Conservation (phyloP, 2,329 filamentous ascomycete species). For the Capronia epimyces region DNA sequence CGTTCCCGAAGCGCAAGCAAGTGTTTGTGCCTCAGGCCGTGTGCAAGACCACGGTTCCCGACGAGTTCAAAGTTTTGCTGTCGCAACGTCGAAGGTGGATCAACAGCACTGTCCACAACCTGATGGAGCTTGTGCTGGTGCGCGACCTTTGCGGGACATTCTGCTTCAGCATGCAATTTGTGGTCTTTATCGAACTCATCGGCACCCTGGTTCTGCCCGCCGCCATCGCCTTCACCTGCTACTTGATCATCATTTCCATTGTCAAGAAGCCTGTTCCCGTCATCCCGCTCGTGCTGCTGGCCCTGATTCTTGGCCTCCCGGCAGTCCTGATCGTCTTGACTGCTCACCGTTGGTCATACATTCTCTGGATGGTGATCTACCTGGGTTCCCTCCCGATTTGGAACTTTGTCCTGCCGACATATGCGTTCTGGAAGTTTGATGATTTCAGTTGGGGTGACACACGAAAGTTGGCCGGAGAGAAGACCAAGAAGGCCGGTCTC, state of each 20-base stretch:
- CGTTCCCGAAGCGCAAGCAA: constrained; percentile 98
- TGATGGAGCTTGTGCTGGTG: constrained; percentile 95
- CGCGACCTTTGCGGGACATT: constrained; percentile 96
- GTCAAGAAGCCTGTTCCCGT: constrained; percentile 69
- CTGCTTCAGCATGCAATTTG: constrained; percentile 99
- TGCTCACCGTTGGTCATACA: constrained; percentile 85
- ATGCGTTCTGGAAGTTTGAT: constrained; percentile 99
- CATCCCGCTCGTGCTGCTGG: constrained; percentile 85
- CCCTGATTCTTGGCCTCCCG: constrained; percentile 85
- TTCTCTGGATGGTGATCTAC: constrained; percentile 96
- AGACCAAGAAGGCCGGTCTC: constrained; percentile 76
- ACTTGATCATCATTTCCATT: constrained; percentile 86
- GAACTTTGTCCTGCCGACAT: constrained; percentile 92
- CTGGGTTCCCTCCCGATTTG: constrained; percentile 87
- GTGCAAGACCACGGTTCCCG: constrained; percentile 96
- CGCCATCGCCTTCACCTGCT: constrained; percentile 94
- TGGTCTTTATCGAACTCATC: constrained; percentile 90
- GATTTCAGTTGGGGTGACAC: constrained; percentile 99
- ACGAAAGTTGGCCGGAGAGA: constrained; percentile 86
- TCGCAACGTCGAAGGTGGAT: constrained; percentile 98
- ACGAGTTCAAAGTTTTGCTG: constrained; percentile 82
- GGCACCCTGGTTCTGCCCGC: constrained; percentile 92
- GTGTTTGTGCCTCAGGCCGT: constrained; percentile 97
- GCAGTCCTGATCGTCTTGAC: constrained; percentile 88
- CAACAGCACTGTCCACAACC: constrained; percentile 96